A percentile compares a stretch with the other conserved stretches of the same genome.
These are phyloP conservation scores for Strigomonas galati DNA, from an alignment of 208 protist species.

Conservation along the genomic window DNA sequence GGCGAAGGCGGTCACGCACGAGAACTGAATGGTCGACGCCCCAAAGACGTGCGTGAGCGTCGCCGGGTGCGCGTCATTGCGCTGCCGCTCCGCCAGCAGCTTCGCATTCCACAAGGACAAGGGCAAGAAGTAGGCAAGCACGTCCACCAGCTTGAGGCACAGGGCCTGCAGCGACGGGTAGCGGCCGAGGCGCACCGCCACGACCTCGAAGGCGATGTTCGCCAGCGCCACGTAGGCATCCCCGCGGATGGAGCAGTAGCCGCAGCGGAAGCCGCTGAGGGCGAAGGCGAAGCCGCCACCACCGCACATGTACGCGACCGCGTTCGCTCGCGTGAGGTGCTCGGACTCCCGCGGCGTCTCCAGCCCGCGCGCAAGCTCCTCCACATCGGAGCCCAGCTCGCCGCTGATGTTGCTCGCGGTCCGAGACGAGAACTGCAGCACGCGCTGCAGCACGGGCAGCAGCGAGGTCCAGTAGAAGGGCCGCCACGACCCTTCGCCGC, in stretches of 20 bases:
- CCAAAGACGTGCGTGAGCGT: no score
- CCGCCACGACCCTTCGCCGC: background rate
- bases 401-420: background rate
- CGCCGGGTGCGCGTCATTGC: no score
- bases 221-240: slow-evolving; percentile 28
- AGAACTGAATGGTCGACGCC: no score
- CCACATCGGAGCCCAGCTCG: slow-evolving; percentile 4
- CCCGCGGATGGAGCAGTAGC: slow-evolving; percentile 27
- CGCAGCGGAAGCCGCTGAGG: slow-evolving; percentile 46
- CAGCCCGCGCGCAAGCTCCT: background rate
- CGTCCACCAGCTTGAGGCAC: slow-evolving; percentile 12
- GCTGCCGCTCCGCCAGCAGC: no score
- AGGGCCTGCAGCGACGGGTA: slow-evolving; percentile 4
- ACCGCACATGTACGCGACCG: slow-evolving; percentile 27
- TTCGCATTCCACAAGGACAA: no score
- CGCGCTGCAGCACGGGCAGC: background rate
- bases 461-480: background rate
- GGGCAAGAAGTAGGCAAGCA: no score
- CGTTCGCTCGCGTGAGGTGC: background rate
- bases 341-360: background rate
- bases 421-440: background rate
- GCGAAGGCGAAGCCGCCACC: slow-evolving; percentile 45
- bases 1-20: no score
- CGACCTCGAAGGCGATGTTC: slow-evolving; percentile 23
- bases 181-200: slow-evolving; percentile 14